Evolutionary conservation across 2,329 filamentous ascomycete genomes (phyloP), one percentile per base, ranked within the genome.

Genomic region (Colletotrichum tabaci): DNA sequence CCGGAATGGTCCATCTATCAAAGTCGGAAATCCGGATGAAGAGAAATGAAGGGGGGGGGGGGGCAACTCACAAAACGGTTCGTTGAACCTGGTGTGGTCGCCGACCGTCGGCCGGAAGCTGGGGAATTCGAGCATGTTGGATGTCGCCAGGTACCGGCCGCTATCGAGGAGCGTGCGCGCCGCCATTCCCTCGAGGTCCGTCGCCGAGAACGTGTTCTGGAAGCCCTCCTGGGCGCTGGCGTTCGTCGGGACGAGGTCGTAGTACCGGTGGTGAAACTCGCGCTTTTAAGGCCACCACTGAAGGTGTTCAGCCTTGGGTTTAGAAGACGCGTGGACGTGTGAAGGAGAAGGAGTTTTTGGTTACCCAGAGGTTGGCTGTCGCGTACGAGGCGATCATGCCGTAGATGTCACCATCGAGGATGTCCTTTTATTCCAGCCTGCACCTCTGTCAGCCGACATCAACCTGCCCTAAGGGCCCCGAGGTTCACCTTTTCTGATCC

Each of bases 221-320:
- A 87, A 87, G 10, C 85, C 86, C 71, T 87, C 75, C 73, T 87
- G 86, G 46, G 77, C 73, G 61, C 81, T 84, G 13, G 79, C 77
- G 50, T 80, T 79, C n/a, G 76, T 73, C 0, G 82, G 79, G 4
- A 87, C 80, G n/a, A 81, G 76, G 74, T 87, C 85, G 75, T 88
- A 88, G 77, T 86, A 87, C n/a, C 86, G 81, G 77, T 84, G 84
- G 77, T 87, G 85, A 76, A 88, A 87, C 75, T 87, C 87, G 72
- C 77, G 79, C 71, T 84, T 82, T 75, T 84, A 86, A 2, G 86
- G 86, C 86, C 86, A 87, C 85, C 85, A 87, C 85, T 86, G 44
- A 50, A 13, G 5, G 26, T 10, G 18, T 2, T 60, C 21, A 30
- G 49, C 21, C n/a, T 38, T 16, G 6, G 12, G 38, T 10, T 6